Conservation (phyloP, 495 filamentous ascomycete genomes). For the Chaetomium cochliodes region DNA sequence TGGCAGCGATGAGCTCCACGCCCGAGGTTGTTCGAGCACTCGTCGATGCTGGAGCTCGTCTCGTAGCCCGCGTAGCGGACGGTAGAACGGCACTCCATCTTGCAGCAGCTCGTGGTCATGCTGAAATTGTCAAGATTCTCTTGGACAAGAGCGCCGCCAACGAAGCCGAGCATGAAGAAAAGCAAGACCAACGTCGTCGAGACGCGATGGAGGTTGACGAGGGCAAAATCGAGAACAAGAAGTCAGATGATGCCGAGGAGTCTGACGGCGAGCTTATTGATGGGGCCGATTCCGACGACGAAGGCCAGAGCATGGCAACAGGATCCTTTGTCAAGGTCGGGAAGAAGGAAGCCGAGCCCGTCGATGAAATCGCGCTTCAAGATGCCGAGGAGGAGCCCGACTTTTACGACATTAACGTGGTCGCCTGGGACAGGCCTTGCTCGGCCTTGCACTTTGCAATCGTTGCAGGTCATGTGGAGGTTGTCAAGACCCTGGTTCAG, state of each 20-base stretch:
- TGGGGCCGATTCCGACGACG: slow-evolving; percentile 44
- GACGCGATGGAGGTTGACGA: slow-evolving; percentile 25
- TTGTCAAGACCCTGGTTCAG: slow-evolving; percentile 66
- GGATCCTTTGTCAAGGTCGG: slow-evolving; percentile 69
- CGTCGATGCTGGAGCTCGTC: slow-evolving; percentile 68
- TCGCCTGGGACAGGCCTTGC: slow-evolving; percentile 70
- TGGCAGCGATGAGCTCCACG: slow-evolving; percentile 65
- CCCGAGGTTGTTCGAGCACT: slow-evolving; percentile 67
- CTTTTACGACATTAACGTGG: slow-evolving; percentile 70
- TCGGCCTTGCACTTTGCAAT: slow-evolving; percentile 78
- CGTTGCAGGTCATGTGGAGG: slow-evolving; percentile 62
- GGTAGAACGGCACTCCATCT: slow-evolving; percentile 77
- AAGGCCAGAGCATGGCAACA: slow-evolving; percentile 52
- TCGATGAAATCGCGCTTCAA: slow-evolving; percentile 41
- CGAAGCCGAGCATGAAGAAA: slow-evolving; percentile 62
- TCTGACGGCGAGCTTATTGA: slow-evolving; percentile 43
- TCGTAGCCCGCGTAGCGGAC: slow-evolving; percentile 71
- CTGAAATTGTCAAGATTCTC: slow-evolving; percentile 66
- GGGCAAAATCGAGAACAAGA: slow-evolving; percentile 11
- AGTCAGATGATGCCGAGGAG: slow-evolving; percentile 32
- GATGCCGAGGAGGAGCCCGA: slow-evolving; percentile 66
- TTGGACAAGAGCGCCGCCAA: slow-evolving; percentile 68
- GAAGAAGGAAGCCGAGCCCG: slow-evolving; percentile 35
- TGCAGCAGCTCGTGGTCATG: slow-evolving; percentile 64
- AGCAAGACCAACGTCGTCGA: slow-evolving; percentile 50